Conservation (phyloP, 192 early-diverging fungal genomes). For the Coemansia sp. region DNA sequence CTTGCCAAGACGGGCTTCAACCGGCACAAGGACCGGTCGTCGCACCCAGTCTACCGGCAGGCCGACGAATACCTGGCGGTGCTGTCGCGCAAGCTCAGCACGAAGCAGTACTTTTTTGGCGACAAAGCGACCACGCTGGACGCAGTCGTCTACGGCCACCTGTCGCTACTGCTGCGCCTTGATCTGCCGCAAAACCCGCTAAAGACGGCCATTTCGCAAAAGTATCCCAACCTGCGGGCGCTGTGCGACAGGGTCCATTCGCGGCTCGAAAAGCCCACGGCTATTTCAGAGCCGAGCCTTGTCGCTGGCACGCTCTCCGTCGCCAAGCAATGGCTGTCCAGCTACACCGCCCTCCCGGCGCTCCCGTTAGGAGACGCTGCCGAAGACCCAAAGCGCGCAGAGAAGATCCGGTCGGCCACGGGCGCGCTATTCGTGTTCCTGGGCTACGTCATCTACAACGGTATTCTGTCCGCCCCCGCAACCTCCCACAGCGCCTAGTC, state of each 20-base stretch:
- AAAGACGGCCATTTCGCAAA: constrained; percentile 4
- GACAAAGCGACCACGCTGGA: constrained; percentile 71
- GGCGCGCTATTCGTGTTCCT: constrained; percentile 30
- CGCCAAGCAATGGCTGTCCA: constrained; percentile 9
- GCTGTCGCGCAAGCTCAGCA: constrained; percentile 66
- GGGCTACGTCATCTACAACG: constrained; percentile 37
- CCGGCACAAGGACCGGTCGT: constrained; percentile 41
- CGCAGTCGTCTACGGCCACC: constrained; percentile 74
- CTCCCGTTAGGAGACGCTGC: background rate
- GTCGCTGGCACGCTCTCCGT: constrained; percentile 7
- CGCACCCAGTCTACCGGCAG: constrained; percentile 60
- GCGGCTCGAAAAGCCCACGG: constrained; percentile 12
- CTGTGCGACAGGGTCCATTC: constrained; percentile 34
- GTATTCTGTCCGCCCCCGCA: constrained; percentile 11
- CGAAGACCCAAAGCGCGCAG: constrained; percentile 10
- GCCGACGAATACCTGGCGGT: constrained; percentile 61
- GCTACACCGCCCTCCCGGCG: background rate
- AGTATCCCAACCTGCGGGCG: constrained; percentile 23
- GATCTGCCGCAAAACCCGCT: constrained; percentile 55
- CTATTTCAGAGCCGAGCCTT: constrained; percentile 13
- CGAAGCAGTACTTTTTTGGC: constrained; percentile 79
- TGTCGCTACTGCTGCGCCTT: constrained; percentile 72
- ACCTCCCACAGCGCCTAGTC: background rate
- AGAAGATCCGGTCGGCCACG: constrained; percentile 8
- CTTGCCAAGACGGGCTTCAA: constrained; percentile 42